Evolutionary conservation across 140 eudicot genomes (phyloP).

Genomic region (Stevia rebaudiana): DNA sequence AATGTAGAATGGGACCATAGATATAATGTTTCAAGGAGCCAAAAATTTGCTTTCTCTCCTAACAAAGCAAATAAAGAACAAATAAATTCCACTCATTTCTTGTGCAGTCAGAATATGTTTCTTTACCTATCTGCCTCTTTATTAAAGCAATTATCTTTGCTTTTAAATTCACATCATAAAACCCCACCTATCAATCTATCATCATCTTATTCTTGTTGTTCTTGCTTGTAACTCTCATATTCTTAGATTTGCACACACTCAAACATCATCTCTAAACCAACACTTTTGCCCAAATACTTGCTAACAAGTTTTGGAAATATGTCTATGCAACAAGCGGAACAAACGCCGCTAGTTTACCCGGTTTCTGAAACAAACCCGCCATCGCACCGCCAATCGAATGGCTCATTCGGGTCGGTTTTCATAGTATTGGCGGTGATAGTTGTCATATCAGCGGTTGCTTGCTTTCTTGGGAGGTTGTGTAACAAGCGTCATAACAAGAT

Average conservation of each 20-base stretch:
- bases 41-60: constrained; percentile 59
- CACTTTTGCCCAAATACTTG: not conserved
- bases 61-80: constrained; percentile 50
- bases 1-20: constrained; percentile 18
- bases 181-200: constrained; percentile 22
- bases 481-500: constrained; percentile 27
- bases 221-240: constrained; percentile 22
- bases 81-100: constrained; percentile 36
- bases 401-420: constrained; percentile 46
- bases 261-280: constrained; percentile 22
- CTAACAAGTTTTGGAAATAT: constrained; percentile 24
- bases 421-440: constrained; percentile 40
- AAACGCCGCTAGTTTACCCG: constrained; percentile 48
- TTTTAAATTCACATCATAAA: constrained; percentile 53
- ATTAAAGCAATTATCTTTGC: constrained; percentile 50
- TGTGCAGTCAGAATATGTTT: constrained; percentile 39
- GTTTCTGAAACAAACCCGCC: constrained; percentile 29
- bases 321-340: constrained; percentile 41
- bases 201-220: constrained; percentile 26
- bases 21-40: constrained; percentile 43
- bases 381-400: constrained; percentile 35
- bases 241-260: constrained; percentile 38
- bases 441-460: constrained; percentile 42
- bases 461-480: constrained; percentile 40
- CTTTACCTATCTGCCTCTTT: constrained; percentile 65